A percentile compares a stretch with the other conserved stretches of the same genome.
phyloP scores from a whole-genome alignment of 2,329 filamentous ascomycete species.

The Penicillium crustosum region DNA sequence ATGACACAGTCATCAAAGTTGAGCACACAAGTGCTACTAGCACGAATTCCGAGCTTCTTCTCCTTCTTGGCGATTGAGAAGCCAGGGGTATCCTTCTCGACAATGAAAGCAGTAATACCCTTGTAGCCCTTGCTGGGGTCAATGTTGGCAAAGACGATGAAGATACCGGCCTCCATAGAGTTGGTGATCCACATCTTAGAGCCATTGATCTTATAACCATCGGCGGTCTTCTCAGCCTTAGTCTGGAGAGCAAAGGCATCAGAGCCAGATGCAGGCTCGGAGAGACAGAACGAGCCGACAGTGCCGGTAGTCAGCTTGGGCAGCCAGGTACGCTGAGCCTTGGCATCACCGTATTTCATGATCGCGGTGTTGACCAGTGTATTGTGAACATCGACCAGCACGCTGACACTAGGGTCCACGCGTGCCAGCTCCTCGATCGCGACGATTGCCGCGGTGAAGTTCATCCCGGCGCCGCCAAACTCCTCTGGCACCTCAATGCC shows the following conservation, averaged over 20 bases:
- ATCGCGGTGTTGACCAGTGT: constrained; percentile 94
- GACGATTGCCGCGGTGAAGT: constrained; percentile 94
- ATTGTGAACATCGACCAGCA: constrained; percentile 96
- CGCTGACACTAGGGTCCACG: constrained; percentile 90
- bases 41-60: constrained; percentile 97
- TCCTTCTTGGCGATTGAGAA: constrained; percentile 99
- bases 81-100: constrained; percentile 84
- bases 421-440: constrained; percentile 95
- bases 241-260: constrained; percentile 95
- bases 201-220: constrained; percentile 83
- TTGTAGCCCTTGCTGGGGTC: constrained; percentile 91
- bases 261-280: constrained; percentile 87
- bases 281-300: constrained; percentile 87
- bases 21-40: constrained; percentile 93
- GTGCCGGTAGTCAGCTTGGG: constrained; percentile 88
- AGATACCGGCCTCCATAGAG: constrained; percentile 87
- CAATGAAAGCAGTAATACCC: constrained; percentile 92
- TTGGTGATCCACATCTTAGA: constrained; percentile 99
- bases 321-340: constrained; percentile 80
- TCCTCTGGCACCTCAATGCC: constrained; percentile 96
- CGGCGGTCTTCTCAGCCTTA: constrained; percentile 77
- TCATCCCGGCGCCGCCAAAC: constrained; percentile 95
- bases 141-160: constrained; percentile 97
- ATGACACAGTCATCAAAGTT: constrained; percentile 96
- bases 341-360: constrained; percentile 75